Base-by-base conservation (phyloP, 2,329 filamentous ascomycete species). In the Ophiostoma perfectum region DNA sequence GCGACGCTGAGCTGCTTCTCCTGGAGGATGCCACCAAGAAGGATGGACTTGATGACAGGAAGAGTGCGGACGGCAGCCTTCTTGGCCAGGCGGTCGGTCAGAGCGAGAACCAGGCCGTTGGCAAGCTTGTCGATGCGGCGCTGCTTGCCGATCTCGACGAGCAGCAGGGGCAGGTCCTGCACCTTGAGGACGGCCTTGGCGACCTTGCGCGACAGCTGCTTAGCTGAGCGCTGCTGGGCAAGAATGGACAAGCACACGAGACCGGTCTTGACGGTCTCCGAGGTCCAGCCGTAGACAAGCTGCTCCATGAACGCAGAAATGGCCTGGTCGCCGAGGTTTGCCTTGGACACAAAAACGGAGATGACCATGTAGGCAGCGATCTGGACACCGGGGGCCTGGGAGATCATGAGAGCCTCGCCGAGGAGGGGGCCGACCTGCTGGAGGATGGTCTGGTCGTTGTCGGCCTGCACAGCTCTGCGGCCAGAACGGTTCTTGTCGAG, bases 331-430 rank as follows among this genome's bases (percentile, higher is more conserved):
- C 90, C 87, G 14, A 98, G 83, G 64, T 86, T 84, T 0, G 90
- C 88, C 78, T 97, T 97, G 65, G 91, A 88, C 6, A 92, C 93
- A 71, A 98, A 84, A 65, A 98, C 88, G 6, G 92, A 87, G 68
- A 93, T 85, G 27, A 97, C 88, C 90, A 97, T 97, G 77, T 97
- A 98, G 69, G 91, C 93, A 16, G 90, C 93, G 70, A 96, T 85
- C 72, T 93, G 90, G 58, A 97, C 81, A 71, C 94, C 91, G 0
- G 92, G 86, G 0, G 89, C 88, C 70, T 90, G 88, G 74, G 88
- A 88, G 80, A 94, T 85, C 8, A 88, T 84, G 70, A 98, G 83
- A 1, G 90, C 91, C 71, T 91, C 88, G 70, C 92, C 90, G 44
- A 99, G 82, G 2, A 93, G 73, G 81, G 93, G 78, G 83, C 83